These are phyloP conservation scores for Scleromitrula shiraiana DNA, from an alignment of 2,329 filamentous ascomycete genomes.

Conservation along the genomic window DNA sequence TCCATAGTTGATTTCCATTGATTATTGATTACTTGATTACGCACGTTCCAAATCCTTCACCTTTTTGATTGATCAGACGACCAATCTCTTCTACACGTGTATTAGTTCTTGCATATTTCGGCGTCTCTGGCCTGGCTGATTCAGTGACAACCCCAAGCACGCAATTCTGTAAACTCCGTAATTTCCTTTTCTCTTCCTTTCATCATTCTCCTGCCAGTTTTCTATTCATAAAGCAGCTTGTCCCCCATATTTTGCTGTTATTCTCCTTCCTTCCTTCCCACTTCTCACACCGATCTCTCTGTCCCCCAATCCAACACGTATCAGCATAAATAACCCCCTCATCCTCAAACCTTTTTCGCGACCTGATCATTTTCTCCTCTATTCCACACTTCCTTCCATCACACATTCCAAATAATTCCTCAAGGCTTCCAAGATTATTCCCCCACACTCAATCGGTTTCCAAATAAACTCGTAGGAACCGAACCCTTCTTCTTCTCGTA, in stretches of 20 bases:
- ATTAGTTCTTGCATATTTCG: conserved; percentile 1
- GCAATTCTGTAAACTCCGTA: neutral
- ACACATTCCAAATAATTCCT: neutral
- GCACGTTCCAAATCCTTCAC: neutral
- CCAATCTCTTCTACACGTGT: conserved; percentile 2
- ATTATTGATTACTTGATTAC: too few relatives aligned
- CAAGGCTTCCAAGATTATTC: too few relatives aligned
- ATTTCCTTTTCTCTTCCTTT: neutral
- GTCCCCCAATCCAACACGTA: neutral
- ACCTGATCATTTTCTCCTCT: neutral
- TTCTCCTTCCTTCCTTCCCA: neutral
- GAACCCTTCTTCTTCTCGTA: too few relatives aligned
- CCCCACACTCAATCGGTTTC: too few relatives aligned
- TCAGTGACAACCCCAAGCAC: neutral
- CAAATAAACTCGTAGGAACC: too few relatives aligned
- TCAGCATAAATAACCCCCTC: neutral
- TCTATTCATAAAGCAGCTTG: neutral
- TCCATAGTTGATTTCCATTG: too few relatives aligned
- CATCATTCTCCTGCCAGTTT: neutral
- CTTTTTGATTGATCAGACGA: neutral
- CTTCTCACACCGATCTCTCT: neutral
- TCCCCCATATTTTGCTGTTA: neutral
- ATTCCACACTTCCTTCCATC: neutral
- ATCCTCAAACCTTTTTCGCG: conserved; percentile 2
- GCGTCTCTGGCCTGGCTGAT: neutral